phyloP scores from a whole-genome alignment of 768 basidiomycete species.

The Crucibulum laeve region DNA sequence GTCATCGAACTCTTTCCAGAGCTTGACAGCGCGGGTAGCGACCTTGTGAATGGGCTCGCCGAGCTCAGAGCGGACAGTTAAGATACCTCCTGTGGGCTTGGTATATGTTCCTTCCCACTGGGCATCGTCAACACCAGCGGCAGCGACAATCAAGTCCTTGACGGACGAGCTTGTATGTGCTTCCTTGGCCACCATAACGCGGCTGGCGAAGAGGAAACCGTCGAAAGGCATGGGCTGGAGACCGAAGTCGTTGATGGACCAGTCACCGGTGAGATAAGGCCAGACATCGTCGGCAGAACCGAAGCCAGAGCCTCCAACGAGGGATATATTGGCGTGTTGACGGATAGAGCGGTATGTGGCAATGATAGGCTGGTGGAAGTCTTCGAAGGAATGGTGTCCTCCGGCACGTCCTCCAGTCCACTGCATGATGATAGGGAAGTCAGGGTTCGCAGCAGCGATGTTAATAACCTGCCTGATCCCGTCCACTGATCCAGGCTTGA shows the following conservation, averaged over 20 bases:
- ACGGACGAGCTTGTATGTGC: conserved; percentile 93
- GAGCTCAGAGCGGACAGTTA: conserved; percentile 96
- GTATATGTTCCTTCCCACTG: conserved; percentile 94
- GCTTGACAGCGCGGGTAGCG: conserved; percentile 92
- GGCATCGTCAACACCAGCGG: conserved; percentile 84
- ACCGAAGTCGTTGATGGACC: conserved; percentile 79
- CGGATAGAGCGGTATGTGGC: conserved; percentile 89
- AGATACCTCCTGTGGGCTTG: conserved; percentile 92
- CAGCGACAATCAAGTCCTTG: conserved; percentile 95
- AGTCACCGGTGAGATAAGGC: conserved; percentile 96
- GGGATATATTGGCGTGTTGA: conserved; percentile 80
- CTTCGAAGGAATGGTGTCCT: conserved; percentile 97
- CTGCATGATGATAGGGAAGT: conserved; percentile 96
- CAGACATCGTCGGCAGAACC: conserved; percentile 93
- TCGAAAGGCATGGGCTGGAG: conserved; percentile 98
- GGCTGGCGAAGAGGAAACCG: conserved; percentile 92
- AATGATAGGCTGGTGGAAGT: conserved; percentile 95
- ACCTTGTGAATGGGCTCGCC: conserved; percentile 99
- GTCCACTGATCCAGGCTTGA: conserved; percentile 98
- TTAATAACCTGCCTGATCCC: conserved; percentile 96
- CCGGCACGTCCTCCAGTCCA: conserved; percentile 99
- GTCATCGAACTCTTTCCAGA: conserved; percentile 99
- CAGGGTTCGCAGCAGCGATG: conserved; percentile 90
- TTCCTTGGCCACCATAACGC: conserved; percentile 99
- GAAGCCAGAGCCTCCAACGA: conserved; percentile 94